A percentile compares a stretch with the other conserved stretches of the same genome.
Conservation (phyloP, 768 basidiomycete genomes). For the Naganishia onofrii region DNA sequence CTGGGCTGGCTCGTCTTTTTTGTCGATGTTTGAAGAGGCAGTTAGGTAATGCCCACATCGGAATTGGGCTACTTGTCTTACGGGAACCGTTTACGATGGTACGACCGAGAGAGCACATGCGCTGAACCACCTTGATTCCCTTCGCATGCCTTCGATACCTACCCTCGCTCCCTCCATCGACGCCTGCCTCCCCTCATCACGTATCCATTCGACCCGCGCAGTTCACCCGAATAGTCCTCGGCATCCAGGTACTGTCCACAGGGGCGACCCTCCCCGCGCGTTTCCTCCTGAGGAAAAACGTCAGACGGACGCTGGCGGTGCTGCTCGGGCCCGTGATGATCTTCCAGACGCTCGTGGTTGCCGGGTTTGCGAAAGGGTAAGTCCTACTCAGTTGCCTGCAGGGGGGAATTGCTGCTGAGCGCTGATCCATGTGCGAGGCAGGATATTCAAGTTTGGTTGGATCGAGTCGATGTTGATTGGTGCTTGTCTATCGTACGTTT, state of each 20-base stretch:
- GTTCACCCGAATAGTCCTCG: conserved; percentile 52
- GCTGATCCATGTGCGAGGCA: too few relatives aligned
- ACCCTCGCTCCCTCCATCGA: too few relatives aligned
- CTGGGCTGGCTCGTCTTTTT: too few relatives aligned
- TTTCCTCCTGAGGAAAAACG: conserved; percentile 24
- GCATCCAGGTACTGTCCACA: conserved; percentile 51
- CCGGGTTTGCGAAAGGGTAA: conserved; percentile 33
- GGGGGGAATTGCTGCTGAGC: too few relatives aligned
- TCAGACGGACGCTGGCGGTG: conserved; percentile 26
- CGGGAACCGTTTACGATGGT: too few relatives aligned
- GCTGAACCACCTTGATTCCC: too few relatives aligned
- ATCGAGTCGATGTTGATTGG: conserved; percentile 34
- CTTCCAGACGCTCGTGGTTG: conserved; percentile 21
- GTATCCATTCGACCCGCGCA: too few relatives aligned
- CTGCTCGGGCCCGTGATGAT: conserved; percentile 36
- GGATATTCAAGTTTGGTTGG: conserved; percentile 31
- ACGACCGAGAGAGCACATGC: too few relatives aligned
- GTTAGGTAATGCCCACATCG: too few relatives aligned
- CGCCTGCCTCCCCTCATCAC: background rate
- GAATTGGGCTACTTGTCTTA: too few relatives aligned
- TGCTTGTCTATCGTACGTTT: conserved; percentile 35
- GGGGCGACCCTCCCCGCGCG: conserved; percentile 40
- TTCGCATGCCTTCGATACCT: background rate
- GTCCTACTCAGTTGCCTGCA: too few relatives aligned
- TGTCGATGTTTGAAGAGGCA: too few relatives aligned